phyloP scores from a whole-genome alignment of 2,329 filamentous ascomycete genomes.

The Verticillium nubilum region DNA sequence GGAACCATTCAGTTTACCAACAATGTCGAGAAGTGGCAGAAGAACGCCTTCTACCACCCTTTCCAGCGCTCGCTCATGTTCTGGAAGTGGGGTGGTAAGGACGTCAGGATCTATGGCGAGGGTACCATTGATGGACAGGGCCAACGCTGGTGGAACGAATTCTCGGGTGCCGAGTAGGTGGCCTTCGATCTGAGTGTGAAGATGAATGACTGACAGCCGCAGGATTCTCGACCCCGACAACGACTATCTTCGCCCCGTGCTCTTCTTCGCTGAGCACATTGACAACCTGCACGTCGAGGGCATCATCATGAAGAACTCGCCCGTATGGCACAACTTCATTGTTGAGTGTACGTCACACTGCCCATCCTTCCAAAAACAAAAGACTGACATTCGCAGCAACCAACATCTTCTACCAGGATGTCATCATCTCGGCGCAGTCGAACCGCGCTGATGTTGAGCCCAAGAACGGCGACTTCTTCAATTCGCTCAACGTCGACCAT shows the following conservation, averaged over 20 bases:
- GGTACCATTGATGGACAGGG: slow-evolving; percentile 52
- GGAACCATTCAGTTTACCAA: slow-evolving; percentile 29
- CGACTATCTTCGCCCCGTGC: slow-evolving; percentile 50
- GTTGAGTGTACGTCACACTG: slow-evolving; percentile 38
- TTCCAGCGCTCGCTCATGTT: slow-evolving; percentile 52
- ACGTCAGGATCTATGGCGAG: slow-evolving; percentile 55
- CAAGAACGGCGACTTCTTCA: slow-evolving; percentile 54
- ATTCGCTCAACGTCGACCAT: slow-evolving; percentile 13
- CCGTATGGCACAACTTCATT: slow-evolving; percentile 60
- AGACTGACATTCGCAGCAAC: slow-evolving; percentile 20
- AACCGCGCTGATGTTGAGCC: slow-evolving; percentile 53
- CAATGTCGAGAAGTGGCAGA: slow-evolving; percentile 37
- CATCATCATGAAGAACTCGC: slow-evolving; percentile 54
- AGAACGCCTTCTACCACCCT: slow-evolving; percentile 31
- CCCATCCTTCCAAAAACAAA: neutral
- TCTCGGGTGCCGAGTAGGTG: slow-evolving; percentile 26
- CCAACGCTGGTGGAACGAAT: slow-evolving; percentile 37
- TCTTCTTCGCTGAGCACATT: slow-evolving; percentile 57
- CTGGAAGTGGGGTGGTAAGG: slow-evolving; percentile 58
- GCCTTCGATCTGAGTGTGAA: neutral
- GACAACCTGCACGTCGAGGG: slow-evolving; percentile 52
- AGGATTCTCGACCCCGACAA: slow-evolving; percentile 46
- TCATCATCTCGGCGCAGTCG: slow-evolving; percentile 48
- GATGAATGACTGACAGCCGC: neutral
- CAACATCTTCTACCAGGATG: slow-evolving; percentile 46